Evolutionary conservation across 306 rosid species (phyloP).

Genomic region (Senna tora): DNA sequence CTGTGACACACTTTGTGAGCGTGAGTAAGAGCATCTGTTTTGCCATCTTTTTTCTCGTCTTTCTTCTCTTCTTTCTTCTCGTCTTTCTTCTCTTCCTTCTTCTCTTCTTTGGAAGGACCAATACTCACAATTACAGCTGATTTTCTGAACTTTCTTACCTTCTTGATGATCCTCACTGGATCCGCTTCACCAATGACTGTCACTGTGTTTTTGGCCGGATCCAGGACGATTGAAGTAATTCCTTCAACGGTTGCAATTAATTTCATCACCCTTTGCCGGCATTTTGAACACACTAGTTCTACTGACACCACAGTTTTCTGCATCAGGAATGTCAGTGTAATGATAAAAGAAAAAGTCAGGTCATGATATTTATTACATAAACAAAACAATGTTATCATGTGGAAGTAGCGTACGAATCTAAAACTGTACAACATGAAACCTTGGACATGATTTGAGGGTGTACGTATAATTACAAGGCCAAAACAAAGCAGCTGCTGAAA

Average conservation of each 20-base stretch:
- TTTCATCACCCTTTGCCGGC: constrained; percentile 61
- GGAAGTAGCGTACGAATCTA: neutral
- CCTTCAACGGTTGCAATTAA: constrained; percentile 54
- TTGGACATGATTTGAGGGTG: constrained; percentile 50
- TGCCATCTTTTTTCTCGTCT: constrained; percentile 32
- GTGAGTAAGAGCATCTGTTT: constrained; percentile 29
- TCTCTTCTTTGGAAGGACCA: constrained; percentile 49
- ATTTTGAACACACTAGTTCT: constrained; percentile 57
- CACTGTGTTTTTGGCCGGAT: constrained; percentile 50
- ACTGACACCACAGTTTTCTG: constrained; percentile 66
- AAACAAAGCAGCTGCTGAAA: constrained; percentile 37
- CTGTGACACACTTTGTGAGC: constrained; percentile 43
- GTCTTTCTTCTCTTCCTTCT: constrained; percentile 45
- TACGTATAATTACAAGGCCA: constrained; percentile 14
- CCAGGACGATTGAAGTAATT: constrained; percentile 49
- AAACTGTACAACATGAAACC: constrained; percentile 40
- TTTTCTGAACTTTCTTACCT: constrained; percentile 56
- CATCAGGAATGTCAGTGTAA: too few species aligned
- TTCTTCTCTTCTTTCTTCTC: constrained; percentile 48
- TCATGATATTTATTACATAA: constrained; percentile 38
- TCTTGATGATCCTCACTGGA: constrained; percentile 55
- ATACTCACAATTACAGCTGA: constrained; percentile 49
- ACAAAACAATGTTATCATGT: constrained; percentile 19
- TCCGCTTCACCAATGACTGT: constrained; percentile 65
- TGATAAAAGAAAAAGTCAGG: constrained; percentile 4